phyloP scores from a whole-genome alignment of 257 asterid species.

The Solanum ossicruentum region DNA sequence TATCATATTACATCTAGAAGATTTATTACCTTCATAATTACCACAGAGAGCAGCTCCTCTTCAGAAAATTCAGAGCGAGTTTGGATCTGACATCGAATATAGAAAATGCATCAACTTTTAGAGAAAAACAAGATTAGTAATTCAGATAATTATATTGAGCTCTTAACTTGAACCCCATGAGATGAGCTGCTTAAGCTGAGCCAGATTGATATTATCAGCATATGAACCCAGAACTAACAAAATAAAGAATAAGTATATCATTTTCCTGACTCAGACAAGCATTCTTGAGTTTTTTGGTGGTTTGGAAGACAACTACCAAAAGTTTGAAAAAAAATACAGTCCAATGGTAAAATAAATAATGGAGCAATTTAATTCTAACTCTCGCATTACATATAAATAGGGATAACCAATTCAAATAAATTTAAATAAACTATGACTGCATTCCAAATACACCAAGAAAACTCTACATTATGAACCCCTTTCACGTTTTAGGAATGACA shows the following conservation, averaged over 20 bases:
- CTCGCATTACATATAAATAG: background rate
- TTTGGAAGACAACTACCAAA: background rate
- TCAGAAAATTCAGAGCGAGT: slow-evolving; percentile 88
- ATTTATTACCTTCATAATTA: slow-evolving; percentile 69
- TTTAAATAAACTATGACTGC: background rate
- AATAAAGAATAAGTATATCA: background rate
- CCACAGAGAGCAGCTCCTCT: slow-evolving; percentile 89
- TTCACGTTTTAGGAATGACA: background rate
- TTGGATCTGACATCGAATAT: slow-evolving; percentile 43
- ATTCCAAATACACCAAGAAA: background rate
- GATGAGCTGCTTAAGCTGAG: background rate
- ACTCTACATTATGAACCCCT: background rate
- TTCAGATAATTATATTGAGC: background rate
- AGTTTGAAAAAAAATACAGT: background rate
- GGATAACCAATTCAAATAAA: background rate
- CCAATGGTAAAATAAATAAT: background rate
- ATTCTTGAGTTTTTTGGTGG: background rate
- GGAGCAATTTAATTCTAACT: background rate
- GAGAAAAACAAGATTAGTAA: background rate
- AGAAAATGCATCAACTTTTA: background rate
- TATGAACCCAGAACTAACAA: background rate
- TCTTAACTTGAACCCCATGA: background rate
- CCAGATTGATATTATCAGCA: background rate
- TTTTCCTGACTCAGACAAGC: background rate
- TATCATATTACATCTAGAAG: background rate